These are phyloP conservation scores for Citrus trifoliata DNA, from an alignment of 345 rosid genomes.

Conservation along the genomic window DNA sequence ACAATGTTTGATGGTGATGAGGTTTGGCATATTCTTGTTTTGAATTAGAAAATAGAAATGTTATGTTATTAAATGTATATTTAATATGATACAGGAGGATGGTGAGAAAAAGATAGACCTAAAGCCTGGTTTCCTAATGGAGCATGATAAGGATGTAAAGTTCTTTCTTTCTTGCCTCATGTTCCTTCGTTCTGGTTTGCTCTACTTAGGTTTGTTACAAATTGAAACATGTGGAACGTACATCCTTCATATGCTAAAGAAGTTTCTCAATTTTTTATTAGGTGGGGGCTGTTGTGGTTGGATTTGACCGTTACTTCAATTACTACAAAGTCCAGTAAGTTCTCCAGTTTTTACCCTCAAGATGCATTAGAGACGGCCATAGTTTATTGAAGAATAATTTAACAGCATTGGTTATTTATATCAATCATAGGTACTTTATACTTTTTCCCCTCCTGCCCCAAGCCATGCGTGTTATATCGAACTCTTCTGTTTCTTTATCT, in stretches of 20 bases:
- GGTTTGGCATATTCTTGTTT: background rate
- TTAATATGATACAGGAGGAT: conserved; percentile 57
- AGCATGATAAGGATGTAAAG: conserved; percentile 81
- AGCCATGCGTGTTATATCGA: background rate
- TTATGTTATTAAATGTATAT: background rate
- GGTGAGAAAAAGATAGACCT: conserved; percentile 68
- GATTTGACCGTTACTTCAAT: conserved; percentile 82
- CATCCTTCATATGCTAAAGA: background rate
- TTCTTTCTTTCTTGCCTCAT: conserved; percentile 10
- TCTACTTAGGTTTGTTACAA: background rate
- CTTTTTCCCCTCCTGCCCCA: background rate
- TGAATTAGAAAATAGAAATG: background rate
- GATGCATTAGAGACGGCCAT: background rate
- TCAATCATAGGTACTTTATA: background rate
- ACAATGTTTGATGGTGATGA: background rate
- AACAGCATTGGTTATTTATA: background rate
- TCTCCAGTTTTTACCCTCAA: background rate
- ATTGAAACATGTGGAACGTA: background rate
- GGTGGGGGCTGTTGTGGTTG: conserved; percentile 99
- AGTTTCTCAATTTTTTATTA: conserved; percentile 26
- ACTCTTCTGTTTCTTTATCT: background rate
- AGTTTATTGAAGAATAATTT: background rate
- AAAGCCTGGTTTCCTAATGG: conserved; percentile 77
- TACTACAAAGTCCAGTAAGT: conserved; percentile 92
- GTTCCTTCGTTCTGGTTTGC: background rate